Evolutionary conservation across 1,284 basidiomycete genomes (phyloP).

Genomic region (Cutaneotrichosporon sp.): DNA sequence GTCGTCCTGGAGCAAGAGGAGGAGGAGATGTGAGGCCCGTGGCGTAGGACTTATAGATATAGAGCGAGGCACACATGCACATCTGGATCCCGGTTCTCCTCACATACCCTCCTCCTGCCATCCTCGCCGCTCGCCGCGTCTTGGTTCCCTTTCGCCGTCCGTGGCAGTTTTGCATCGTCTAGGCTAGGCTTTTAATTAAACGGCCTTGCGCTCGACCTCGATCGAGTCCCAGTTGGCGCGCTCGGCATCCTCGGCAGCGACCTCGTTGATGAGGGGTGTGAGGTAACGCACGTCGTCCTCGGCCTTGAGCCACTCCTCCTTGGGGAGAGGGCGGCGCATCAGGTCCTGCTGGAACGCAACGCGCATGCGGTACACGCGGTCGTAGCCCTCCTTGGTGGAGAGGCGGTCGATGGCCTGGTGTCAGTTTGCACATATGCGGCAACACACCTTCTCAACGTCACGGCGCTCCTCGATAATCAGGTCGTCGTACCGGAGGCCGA

Average conservation of each 20-base stretch:
- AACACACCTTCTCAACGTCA: conserved; percentile 75
- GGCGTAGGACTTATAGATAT: neutral
- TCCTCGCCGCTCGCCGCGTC: no score
- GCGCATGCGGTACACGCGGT: conserved; percentile 88
- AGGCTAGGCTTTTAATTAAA: conserved; percentile 12
- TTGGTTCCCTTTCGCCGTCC: neutral
- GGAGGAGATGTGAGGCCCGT: neutral
- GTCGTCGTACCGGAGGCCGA: conserved; percentile 94
- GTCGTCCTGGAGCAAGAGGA: conserved; percentile 10
- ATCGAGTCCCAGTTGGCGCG: conserved; percentile 80
- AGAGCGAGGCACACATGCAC: neutral
- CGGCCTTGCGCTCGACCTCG: conserved; percentile 45
- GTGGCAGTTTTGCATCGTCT: neutral
- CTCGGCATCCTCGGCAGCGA: conserved; percentile 76
- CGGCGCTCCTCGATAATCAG: conserved; percentile 83
- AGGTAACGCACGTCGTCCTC: conserved; percentile 90
- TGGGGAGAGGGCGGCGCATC: conserved; percentile 77
- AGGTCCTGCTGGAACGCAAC: conserved; percentile 77
- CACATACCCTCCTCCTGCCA: neutral
- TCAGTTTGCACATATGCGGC: neutral
- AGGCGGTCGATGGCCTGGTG: conserved; percentile 78
- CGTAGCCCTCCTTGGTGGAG: conserved; percentile 75
- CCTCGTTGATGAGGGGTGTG: conserved; percentile 72
- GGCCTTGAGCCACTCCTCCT: conserved; percentile 76
- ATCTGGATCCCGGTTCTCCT: neutral